Base-by-base conservation (phyloP, 1,284 basidiomycete genomes). In the Melampsora occidentalis region DNA sequence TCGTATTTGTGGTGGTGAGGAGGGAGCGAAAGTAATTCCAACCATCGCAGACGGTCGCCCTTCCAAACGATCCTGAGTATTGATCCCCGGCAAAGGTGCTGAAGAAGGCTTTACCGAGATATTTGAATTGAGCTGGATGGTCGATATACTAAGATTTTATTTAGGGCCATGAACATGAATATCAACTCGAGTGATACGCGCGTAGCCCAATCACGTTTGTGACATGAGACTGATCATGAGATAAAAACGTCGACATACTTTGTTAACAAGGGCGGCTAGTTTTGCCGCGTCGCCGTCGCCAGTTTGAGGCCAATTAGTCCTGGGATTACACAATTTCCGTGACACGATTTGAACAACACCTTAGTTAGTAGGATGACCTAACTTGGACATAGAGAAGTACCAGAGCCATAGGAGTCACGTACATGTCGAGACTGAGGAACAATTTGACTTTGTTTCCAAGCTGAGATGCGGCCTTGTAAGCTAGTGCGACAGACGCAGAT, bases 351-450 rank as follows among this genome's bases (percentile, higher is more conserved):
- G 22, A 39, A 25, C 6, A 53, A 53, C 20, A n/a, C 6, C 16
- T 53, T 20, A 18, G 22, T 25, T 25, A n/a, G 20, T 53, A 53
- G 51, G 16, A 39, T 39, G 35, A 39, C 35, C 35, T 53, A 53
- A 53, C 10, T 39, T 39, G 35, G 6, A 39, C 6, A 10, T 39
- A 10, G 35, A 10, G 10, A 6, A 39, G 35, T 39, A 39, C 6
- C 51, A 53, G 9, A 53, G 20, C 51, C 51, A 53, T 25, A 18
- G 7, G 51, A 18, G 51, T 10, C 22, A 53, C 51, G 16, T 18
- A 53, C 22, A 53, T 53, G 51, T 53, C 51, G 22, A 53, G 51
- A 53, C 51, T 53, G 51, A 25, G 22, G 51, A 53, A 53, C 51
- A 53, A 16, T 25, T 53, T 9, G 51, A 53, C 51, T 53, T 53